A percentile compares a stretch with the other conserved stretches of the same genome.
These are phyloP conservation scores for Trichoderma sp. DNA, from an alignment of 2,329 filamentous ascomycete genomes.

Conservation along the genomic window DNA sequence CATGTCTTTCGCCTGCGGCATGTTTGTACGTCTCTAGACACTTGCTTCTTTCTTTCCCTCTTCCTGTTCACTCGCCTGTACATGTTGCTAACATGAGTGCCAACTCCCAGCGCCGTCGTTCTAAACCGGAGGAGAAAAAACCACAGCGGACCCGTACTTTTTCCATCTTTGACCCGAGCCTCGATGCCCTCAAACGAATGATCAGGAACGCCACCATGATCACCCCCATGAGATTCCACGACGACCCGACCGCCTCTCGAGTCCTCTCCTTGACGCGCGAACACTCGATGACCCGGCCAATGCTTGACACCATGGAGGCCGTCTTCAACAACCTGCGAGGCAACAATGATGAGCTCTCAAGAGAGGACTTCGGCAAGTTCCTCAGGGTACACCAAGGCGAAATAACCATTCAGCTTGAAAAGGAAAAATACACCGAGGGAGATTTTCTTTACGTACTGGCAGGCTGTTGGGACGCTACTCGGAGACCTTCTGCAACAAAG, in stretches of 20 bases:
- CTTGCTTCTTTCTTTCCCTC: not conserved
- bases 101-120: constrained; percentile 31
- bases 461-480: constrained; percentile 48
- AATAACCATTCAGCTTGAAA: constrained; percentile 39
- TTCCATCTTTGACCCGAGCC: constrained; percentile 45
- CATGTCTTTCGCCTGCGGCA: constrained; percentile 35
- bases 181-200: constrained; percentile 40
- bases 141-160: constrained; percentile 44
- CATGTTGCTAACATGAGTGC: constrained; percentile 18
- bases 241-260: constrained; percentile 29
- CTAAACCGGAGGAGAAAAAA: constrained; percentile 33
- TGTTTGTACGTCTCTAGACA: constrained; percentile 34
- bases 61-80: not conserved
- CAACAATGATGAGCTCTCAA: constrained; percentile 38
- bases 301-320: constrained; percentile 53
- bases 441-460: constrained; percentile 58
- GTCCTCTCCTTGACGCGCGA: constrained; percentile 29
- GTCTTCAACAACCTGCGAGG: constrained; percentile 53
- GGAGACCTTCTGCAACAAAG: constrained; percentile 51
- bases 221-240: constrained; percentile 31
- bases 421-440: constrained; percentile 50
- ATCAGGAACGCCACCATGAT: constrained; percentile 41
- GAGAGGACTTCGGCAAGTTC: constrained; percentile 52
- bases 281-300: constrained; percentile 49
- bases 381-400: constrained; percentile 56